Evolutionary conservation across 179 eudicot species (phyloP).

Genomic region (Silene coronaria): DNA sequence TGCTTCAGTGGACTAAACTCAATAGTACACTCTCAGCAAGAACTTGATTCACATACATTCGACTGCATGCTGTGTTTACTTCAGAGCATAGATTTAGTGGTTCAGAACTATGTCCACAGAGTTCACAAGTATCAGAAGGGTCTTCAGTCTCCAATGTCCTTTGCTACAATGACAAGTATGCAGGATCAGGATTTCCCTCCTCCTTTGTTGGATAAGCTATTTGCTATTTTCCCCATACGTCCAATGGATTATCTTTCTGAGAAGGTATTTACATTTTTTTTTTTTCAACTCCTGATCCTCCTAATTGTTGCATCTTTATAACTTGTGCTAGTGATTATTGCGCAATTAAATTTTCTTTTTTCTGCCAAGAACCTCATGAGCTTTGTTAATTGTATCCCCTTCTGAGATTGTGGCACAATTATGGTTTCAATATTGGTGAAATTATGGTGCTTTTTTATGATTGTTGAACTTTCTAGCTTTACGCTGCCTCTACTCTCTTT

Average conservation of each 20-base stretch:
- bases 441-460: too few species aligned
- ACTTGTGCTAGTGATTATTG: conserved; percentile 5
- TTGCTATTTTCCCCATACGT: conserved; percentile 65
- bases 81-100: conserved; percentile 60
- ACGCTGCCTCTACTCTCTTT: too few species aligned
- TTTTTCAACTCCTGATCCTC: not conserved
- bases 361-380: not conserved
- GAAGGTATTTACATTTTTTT: conserved; percentile 46
- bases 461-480: too few species aligned
- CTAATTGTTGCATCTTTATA: not conserved
- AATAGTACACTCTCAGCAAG: conserved; percentile 37
- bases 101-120: conserved; percentile 47
- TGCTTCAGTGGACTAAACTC: conserved; percentile 62
- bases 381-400: not conserved
- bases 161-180: conserved; percentile 15
- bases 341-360: not conserved
- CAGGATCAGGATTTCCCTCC: conserved; percentile 34
- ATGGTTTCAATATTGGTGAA: too few species aligned
- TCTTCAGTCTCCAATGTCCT: conserved; percentile 25
- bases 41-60: conserved; percentile 62
- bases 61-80: conserved; percentile 76
- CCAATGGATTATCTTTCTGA: conserved; percentile 44
- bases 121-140: conserved; percentile 28
- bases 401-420: too few species aligned
- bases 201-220: conserved; percentile 55